phyloP scores from a whole-genome alignment of 768 basidiomycete species.

The Leucocoprinus leucothites region DNA sequence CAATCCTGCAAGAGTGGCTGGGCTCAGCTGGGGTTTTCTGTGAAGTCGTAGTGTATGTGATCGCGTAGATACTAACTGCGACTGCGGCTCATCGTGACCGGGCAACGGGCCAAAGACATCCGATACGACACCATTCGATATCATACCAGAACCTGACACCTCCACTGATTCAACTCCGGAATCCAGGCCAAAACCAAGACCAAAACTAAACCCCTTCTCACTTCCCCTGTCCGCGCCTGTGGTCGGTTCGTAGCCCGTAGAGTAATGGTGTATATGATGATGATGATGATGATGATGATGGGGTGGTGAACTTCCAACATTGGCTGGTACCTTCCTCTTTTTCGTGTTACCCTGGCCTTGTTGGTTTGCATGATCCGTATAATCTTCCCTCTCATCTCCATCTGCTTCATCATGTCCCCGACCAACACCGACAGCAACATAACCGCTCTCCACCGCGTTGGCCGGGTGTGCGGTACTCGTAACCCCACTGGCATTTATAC shows the following conservation, averaged over 20 bases:
- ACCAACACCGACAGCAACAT: slow-evolving; percentile 10
- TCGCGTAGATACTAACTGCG: no score
- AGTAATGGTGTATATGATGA: slow-evolving; percentile 7
- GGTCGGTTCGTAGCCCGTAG: slow-evolving; percentile 13
- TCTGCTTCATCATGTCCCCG: slow-evolving; percentile 44
- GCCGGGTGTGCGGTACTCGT: background rate
- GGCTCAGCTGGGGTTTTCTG: slow-evolving; percentile 43
- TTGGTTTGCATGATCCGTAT: slow-evolving; percentile 66
- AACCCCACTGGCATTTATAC: background rate
- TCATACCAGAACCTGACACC: background rate
- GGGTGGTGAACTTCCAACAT: slow-evolving; percentile 46
- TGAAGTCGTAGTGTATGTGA: background rate
- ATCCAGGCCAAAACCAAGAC: slow-evolving; percentile 12
- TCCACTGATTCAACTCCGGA: slow-evolving; percentile 18
- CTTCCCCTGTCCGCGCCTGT: slow-evolving; percentile 14
- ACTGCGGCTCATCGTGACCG: background rate
- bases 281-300: slow-evolving; percentile 12
- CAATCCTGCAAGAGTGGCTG: slow-evolving; percentile 64
- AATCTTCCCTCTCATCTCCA: slow-evolving; percentile 59
- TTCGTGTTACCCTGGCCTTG: slow-evolving; percentile 82
- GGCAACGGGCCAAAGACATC: slow-evolving; percentile 9
- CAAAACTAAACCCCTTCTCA: background rate
- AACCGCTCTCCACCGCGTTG: background rate
- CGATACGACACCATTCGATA: background rate
- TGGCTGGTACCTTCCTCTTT: slow-evolving; percentile 83